Percentiles rank a stretch among this genome's conserved stretches.
Evolutionary conservation across 1,139 yeast species (phyloP).

Genomic region (Candida freyschussii): DNA sequence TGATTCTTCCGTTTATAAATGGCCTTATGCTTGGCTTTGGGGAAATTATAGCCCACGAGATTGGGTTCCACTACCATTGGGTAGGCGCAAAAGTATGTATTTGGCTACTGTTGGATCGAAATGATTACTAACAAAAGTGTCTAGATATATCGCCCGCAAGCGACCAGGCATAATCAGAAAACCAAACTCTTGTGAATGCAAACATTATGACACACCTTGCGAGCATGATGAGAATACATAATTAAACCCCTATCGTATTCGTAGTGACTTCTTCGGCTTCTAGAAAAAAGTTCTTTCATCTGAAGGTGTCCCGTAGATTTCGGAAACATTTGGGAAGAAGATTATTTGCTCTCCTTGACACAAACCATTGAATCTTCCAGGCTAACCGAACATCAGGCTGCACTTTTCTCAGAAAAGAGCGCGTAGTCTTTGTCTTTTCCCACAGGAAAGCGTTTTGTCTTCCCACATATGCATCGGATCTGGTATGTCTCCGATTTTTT

Average conservation of each 20-base stretch:
- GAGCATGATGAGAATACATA: no score
- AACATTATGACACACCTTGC: no score
- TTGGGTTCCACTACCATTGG: constrained; percentile 80
- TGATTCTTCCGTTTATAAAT: constrained; percentile 81
- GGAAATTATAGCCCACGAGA: constrained; percentile 89
- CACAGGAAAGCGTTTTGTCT: constrained; percentile 34
- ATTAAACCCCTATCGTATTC: no score
- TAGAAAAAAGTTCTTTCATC: no score
- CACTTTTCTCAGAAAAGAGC: constrained; percentile 25
- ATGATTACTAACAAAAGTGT: constrained; percentile 4
- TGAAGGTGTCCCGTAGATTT: no score
- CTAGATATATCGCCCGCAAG: constrained; percentile 16
- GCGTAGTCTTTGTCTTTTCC: constrained; percentile 32
- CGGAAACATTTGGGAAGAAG: no score
- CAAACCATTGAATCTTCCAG: no score
- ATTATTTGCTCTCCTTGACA: no score
- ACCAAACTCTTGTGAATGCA: constrained; percentile 11
- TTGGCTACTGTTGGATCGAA: no score
- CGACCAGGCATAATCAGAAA: constrained; percentile 2
- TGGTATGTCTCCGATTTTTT: constrained; percentile 29
- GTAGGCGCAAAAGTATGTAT: constrained; percentile 58
- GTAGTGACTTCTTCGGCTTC: no score
- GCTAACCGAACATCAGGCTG: no score
- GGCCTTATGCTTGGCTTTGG: constrained; percentile 98
- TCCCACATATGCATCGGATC: constrained; percentile 35